These are phyloP conservation scores for Paecilomyces dactylethromorphus DNA, from an alignment of 2,329 filamentous ascomycete genomes.

Conservation along the genomic window DNA sequence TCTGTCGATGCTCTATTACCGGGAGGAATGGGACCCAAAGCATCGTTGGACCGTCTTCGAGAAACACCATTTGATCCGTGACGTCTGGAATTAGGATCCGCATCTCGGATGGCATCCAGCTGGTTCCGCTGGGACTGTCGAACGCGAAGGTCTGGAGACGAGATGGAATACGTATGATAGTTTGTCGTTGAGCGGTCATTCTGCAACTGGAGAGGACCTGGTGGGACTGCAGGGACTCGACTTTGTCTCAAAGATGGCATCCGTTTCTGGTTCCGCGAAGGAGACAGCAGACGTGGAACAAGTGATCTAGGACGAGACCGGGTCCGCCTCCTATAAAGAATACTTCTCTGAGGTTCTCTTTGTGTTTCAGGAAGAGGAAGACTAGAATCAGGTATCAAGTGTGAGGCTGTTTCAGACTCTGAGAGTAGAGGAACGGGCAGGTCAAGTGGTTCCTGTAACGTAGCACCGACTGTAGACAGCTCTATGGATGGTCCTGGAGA, in stretches of 20 bases:
- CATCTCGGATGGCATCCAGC: background rate
- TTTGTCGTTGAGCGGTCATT: background rate
- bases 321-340: background rate
- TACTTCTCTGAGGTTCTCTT: background rate
- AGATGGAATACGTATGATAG: background rate
- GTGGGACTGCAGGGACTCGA: background rate
- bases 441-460: background rate
- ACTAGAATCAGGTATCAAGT: background rate
- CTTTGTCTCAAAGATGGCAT: background rate
- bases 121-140: background rate
- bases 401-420: background rate
- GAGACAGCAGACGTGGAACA: background rate
- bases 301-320: background rate
- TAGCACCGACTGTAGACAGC: background rate
- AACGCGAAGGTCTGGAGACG: background rate
- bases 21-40: conserved; percentile 5
- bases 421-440: background rate
- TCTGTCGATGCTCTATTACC: conserved; percentile 6
- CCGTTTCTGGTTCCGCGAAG: background rate
- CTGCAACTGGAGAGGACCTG: background rate
- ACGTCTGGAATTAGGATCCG: background rate
- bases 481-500: background rate
- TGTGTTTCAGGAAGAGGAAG: background rate
- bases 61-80: conserved; percentile 5
- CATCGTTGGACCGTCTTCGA: conserved; percentile 14